Evolutionary conservation across 176 grass and related monocot species (phyloP).

Genomic region (Ampelocalamus luodianensis): DNA sequence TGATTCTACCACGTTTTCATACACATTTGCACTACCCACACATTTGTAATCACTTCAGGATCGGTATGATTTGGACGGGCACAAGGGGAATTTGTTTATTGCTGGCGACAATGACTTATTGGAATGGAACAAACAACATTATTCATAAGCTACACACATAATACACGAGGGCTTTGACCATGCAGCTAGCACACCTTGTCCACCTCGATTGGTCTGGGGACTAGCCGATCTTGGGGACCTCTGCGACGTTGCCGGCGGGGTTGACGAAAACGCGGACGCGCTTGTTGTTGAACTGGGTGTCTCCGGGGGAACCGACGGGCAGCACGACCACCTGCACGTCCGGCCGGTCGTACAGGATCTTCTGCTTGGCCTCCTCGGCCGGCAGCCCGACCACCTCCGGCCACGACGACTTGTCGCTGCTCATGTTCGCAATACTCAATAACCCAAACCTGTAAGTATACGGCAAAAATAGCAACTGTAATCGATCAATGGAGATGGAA

Average conservation of each 20-base stretch:
- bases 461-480: not conserved
- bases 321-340: constrained; percentile 23
- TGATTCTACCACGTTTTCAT: not conserved
- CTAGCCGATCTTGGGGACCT: constrained; percentile 33
- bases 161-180: too few relatives aligned
- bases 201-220: not conserved
- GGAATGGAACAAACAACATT: not conserved
- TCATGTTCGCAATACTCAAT: not conserved
- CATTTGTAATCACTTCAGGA: not conserved
- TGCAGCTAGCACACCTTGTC: not conserved
- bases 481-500: not conserved
- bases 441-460: not conserved
- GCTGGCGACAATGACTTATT: not conserved
- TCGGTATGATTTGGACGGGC: not conserved
- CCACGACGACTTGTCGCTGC: constrained; percentile 33
- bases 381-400: constrained; percentile 41
- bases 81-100: not conserved
- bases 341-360: constrained; percentile 37
- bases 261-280: constrained; percentile 42
- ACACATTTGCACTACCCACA: too few relatives aligned
- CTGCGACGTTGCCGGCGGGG: not conserved
- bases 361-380: constrained; percentile 31
- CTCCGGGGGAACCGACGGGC: constrained; percentile 1
- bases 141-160: not conserved
- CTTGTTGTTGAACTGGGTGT: not conserved